Base-by-base conservation (phyloP, 768 basidiomycete species). In the Tricholoma matsutake region DNA sequence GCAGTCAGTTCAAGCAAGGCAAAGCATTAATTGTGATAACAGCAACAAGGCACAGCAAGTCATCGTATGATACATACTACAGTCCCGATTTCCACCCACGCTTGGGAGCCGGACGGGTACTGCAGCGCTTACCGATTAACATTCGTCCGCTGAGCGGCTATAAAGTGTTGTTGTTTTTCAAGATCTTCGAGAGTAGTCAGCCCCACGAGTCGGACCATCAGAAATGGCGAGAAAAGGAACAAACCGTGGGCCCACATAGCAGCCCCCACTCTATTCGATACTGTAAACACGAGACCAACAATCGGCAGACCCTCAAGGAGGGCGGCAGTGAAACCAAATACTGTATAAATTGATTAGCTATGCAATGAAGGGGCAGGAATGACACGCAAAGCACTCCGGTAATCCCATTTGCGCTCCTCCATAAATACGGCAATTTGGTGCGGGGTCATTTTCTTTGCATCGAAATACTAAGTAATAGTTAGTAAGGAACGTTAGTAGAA, bases 231-330 rank as follows among this genome's bases (percentile, higher is more conserved):
- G 11, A 34, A 11, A 71, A 51, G 25, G 22, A 10, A 72, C 75
- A 20, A 51, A 91, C 89, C 91, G 63, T 88, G 86, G 4, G 91
- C 90, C 89, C 94, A 97, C 95, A 97, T 96, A 1, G 94, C 94
- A 2, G 92, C 95, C 6, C 94, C 94, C 25, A 96, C 83, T 6
- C 92, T 81, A 70, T 96, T 96, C 0, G 92, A 94, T 16, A 96
- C 79, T 1, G 87, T 87, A 70, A 96, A 93, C 9, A 89, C 73
- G 4, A 96, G 75, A 0, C 95, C 95, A 3, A 94, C 68, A 60
- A 97, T 81, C 0, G 95, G 95, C 0, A 96, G 74, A 1, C 83
- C 81, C 73, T 97, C 95, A 2, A 95, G 77, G 5, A 96, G 75
- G 0, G 93, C 86, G 0, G 95, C 91, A 0, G 84, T 72, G 69